These are phyloP conservation scores for Trypanosoma lewisi DNA, from an alignment of 208 protist species.

Conservation along the genomic window DNA sequence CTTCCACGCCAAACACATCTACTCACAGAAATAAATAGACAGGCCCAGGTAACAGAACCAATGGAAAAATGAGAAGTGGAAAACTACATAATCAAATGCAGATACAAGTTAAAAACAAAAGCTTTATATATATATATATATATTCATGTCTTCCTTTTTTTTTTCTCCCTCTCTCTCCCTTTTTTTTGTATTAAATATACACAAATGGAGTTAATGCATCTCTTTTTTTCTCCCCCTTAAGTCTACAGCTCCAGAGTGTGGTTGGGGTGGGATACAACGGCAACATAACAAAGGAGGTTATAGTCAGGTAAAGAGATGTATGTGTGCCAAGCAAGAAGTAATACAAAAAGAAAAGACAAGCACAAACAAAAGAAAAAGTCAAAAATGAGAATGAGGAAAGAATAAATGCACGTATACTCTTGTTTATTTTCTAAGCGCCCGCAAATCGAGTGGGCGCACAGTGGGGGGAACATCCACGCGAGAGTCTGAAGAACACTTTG, in stretches of 20 bases:
- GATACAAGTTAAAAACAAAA: not conserved
- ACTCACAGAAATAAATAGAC: not conserved
- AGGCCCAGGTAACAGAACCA: not conserved
- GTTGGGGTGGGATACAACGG: too few relatives aligned
- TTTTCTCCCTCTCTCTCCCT: not conserved
- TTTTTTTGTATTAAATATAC: not conserved
- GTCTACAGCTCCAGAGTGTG: not conserved
- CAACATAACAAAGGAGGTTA: too few relatives aligned
- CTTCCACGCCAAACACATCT: not conserved
- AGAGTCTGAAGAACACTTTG: too few relatives aligned
- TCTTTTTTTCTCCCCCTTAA: not conserved
- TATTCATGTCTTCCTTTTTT: not conserved
- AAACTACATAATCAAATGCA: not conserved
- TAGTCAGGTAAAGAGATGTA: too few relatives aligned
- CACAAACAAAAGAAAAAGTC: too few relatives aligned
- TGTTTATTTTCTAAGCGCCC: too few relatives aligned
- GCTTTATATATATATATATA: not conserved
- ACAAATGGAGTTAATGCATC: not conserved
- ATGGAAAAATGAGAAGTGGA: not conserved
- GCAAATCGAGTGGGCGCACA: too few relatives aligned
- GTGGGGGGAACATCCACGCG: too few relatives aligned
- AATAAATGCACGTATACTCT: too few relatives aligned
- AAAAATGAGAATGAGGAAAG: too few relatives aligned
- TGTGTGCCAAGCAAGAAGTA: too few relatives aligned
- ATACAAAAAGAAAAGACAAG: too few relatives aligned